Evolutionary conservation across 169 alveolate genomes (phyloP).

Genomic region (Besnoitia besnoiti): DNA sequence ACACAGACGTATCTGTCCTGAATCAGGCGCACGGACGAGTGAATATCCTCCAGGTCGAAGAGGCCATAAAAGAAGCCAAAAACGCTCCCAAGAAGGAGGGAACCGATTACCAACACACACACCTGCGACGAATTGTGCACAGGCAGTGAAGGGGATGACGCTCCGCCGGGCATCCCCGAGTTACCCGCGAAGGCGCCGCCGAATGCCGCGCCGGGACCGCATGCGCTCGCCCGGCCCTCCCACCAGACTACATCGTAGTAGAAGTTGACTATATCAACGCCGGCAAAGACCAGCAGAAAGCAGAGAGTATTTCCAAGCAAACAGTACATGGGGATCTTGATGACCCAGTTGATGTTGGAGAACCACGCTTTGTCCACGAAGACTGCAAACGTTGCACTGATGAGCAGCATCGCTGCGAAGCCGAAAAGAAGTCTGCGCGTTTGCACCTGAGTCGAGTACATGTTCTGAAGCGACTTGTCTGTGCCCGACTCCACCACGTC

Average conservation of each 20-base stretch:
- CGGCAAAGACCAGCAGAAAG: conserved; percentile 26
- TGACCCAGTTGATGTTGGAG: conserved; percentile 1
- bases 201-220: neutral
- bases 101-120: neutral
- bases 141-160: conserved; percentile 8
- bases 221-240: neutral
- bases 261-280: conserved; percentile 40
- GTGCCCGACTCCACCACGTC: neutral
- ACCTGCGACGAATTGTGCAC: conserved; percentile 26
- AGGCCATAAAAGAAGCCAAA: conserved; percentile 39
- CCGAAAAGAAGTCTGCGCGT: conserved; percentile 16
- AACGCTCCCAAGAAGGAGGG: conserved; percentile 16
- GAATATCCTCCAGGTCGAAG: neutral
- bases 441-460: neutral
- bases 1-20: conserved; percentile 1
- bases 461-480: neutral
- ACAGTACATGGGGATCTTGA: conserved; percentile 19
- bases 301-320: conserved; percentile 7
- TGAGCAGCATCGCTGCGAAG: neutral
- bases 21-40: neutral
- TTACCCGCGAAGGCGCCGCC: neutral
- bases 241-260: conserved; percentile 8
- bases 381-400: neutral
- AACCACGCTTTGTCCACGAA: conserved; percentile 25
- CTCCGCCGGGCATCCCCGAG: neutral